Percentiles rank a stretch among this genome's conserved stretches.
Evolutionary conservation across 1,139 yeast genomes (phyloP).

Genomic region (Saccharomyces hybrid): DNA sequence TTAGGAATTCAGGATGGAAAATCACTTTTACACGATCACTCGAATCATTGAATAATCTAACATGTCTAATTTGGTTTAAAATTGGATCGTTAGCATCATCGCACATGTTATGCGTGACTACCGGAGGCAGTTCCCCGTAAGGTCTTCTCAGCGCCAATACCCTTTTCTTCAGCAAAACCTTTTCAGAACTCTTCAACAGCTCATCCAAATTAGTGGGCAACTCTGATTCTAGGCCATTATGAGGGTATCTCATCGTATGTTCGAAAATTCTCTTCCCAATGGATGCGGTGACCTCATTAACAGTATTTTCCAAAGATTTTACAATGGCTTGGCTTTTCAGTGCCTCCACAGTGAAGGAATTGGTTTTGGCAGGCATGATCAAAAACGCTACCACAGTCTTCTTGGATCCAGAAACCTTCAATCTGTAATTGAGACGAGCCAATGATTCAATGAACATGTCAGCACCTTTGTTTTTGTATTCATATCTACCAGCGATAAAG

Average conservation of each 20-base stretch:
- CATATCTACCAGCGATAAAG: slow-evolving; percentile 96
- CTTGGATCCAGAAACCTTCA: slow-evolving; percentile 74
- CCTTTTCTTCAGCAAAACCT: slow-evolving; percentile 84
- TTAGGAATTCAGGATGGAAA: slow-evolving; percentile 95
- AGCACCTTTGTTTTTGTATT: slow-evolving; percentile 93
- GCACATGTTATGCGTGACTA: slow-evolving; percentile 95
- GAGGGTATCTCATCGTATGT: slow-evolving; percentile 79
- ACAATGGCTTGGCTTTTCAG: slow-evolving; percentile 94
- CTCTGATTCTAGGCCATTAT: slow-evolving; percentile 43
- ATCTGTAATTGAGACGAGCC: slow-evolving; percentile 82
- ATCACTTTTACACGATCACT: slow-evolving; percentile 90
- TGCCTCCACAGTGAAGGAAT: slow-evolving; percentile 92
- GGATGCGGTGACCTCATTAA: slow-evolving; percentile 77
- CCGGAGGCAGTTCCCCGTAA: slow-evolving; percentile 81
- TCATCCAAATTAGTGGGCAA: slow-evolving; percentile 62
- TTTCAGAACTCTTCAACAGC: slow-evolving; percentile 77
- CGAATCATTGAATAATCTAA: slow-evolving; percentile 81
- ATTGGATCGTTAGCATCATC: slow-evolving; percentile 91
- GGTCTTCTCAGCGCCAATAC: slow-evolving; percentile 82
- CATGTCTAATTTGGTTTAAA: slow-evolving; percentile 84
- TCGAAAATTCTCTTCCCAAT: slow-evolving; percentile 87
- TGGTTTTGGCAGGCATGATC: slow-evolving; percentile 94
- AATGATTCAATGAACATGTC: slow-evolving; percentile 90
- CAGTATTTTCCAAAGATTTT: slow-evolving; percentile 82
- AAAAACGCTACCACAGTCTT: slow-evolving; percentile 96